Conservation (phyloP, 2,329 filamentous ascomycete genomes). For the Hypoxylon sp. region DNA sequence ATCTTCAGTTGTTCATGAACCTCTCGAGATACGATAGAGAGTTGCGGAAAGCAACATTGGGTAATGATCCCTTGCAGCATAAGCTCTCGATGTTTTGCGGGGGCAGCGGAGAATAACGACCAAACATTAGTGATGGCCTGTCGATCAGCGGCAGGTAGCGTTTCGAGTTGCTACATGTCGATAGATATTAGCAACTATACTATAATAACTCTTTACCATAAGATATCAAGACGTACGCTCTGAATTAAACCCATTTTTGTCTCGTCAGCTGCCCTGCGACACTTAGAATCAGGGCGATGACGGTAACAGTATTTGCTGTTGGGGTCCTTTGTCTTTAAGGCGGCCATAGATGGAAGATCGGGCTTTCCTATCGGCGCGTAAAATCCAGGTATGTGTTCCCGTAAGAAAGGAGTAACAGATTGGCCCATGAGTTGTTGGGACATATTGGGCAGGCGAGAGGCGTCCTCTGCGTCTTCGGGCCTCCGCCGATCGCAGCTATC, state of each 20-base stretch:
- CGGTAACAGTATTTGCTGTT: conserved; percentile 97
- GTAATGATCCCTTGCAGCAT: conserved; percentile 97
- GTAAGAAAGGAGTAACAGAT: conserved; percentile 88
- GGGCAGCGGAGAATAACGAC: conserved; percentile 97
- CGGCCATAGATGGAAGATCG: conserved; percentile 59
- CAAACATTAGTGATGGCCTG: conserved; percentile 97
- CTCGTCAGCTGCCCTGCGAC: conserved; percentile 92
- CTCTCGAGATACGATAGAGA: conserved; percentile 91
- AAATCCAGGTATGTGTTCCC: conserved; percentile 89
- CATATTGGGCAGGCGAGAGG: conserved; percentile 69
- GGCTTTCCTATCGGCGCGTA: conserved; percentile 84
- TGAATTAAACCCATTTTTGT: conserved; percentile 96
- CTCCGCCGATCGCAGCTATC: conserved; percentile 68
- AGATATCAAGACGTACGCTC: conserved; percentile 69
- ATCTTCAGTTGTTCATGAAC: conserved; percentile 97
- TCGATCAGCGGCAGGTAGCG: conserved; percentile 86
- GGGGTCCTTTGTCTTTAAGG: conserved; percentile 64
- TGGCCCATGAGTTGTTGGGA: conserved; percentile 78
- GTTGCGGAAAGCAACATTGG: conserved; percentile 97
- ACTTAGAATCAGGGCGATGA: conserved; percentile 94
- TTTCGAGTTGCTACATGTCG: conserved; percentile 78
- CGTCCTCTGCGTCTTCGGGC: conserved; percentile 66
- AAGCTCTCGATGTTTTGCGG: conserved; percentile 91
- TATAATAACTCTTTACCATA: background rate
- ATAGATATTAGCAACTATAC: conserved; percentile 22